Evolutionary conservation across 2,329 filamentous ascomycete genomes (phyloP).

Genomic region (Colletotrichum musicola): DNA sequence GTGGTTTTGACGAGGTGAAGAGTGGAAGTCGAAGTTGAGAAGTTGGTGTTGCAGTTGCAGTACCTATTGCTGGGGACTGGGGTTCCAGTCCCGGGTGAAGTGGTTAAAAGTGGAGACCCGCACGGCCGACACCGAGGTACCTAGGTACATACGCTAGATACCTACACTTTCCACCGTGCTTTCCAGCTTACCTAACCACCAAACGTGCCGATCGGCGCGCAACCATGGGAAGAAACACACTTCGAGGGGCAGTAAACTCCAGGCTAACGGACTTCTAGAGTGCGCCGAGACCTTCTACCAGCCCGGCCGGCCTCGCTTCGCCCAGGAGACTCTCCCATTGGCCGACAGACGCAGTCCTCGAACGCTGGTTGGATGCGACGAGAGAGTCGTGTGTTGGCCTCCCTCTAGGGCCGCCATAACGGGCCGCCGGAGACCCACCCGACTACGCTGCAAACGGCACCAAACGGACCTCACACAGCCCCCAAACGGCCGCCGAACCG

Average conservation of each 20-base stretch:
- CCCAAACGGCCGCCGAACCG: slow-evolving; percentile 31
- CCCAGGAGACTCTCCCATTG: slow-evolving; percentile 10
- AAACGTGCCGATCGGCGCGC: too few species aligned
- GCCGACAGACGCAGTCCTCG: slow-evolving; percentile 1
- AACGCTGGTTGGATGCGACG: background rate
- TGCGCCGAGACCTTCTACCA: background rate
- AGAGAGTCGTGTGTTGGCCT: background rate
- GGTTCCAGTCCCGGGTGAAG: background rate
- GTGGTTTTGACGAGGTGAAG: background rate
- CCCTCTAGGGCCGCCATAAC: slow-evolving; percentile 30
- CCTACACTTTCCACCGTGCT: background rate
- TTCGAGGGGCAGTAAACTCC: background rate
- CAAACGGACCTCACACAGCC: slow-evolving; percentile 24
- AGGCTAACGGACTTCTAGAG: background rate
- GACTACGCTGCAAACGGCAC: slow-evolving; percentile 22
- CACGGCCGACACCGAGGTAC: slow-evolving; percentile 30
- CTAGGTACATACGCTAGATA: background rate
- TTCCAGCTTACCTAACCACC: too few species aligned
- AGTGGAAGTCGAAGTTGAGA: background rate
- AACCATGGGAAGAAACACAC: too few species aligned
- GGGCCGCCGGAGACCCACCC: slow-evolving; percentile 32
- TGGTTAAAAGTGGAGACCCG: slow-evolving; percentile 26
- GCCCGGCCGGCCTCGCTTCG: background rate
- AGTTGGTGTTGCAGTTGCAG: background rate
- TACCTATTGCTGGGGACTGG: background rate